Evolutionary conservation across 129 eudicot species (phyloP), one percentile per base, ranked within the genome.

Genomic region (Chrysanthemum seticuspe): DNA sequence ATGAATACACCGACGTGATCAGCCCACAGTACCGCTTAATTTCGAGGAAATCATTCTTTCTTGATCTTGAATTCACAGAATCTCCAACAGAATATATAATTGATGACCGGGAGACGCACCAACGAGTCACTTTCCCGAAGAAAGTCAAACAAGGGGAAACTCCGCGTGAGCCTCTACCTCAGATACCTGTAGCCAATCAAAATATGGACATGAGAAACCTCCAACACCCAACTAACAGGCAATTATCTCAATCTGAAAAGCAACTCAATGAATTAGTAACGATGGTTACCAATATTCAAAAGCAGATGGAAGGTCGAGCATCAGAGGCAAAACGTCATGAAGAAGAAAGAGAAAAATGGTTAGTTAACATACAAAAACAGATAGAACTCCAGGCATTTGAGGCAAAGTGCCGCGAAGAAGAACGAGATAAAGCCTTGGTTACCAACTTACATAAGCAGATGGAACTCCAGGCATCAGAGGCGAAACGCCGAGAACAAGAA

Each of bases 51-150:
- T 66, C 71, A 4, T 55, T 13, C 19, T 62, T 29, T 62, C 29
- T 3, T 4, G 15, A 27, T 29, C 68, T 62, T 2, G 7, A 62
- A 12, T 62, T 62, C 10, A 27, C 68, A 62, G 21, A 62, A 27
- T 62, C 68, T 19, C 19, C 15, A 27, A 62, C 68, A 5, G 68
- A 62, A 62, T 31, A 62, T 47, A 31, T 62, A 62, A 13, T 62
- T 29, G 47, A 62, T 62, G 68, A 62, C 36, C 10, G 19, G 49
- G 49, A 4, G 50, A 62, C 15, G 16, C 2, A 27, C 8, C 48
- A 62, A 62, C 49, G 68, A 13, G 11, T 62, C 19, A 10, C 68
- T 15, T 62, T 62, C 48, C 68, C 68, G 6, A 62, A 62, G 21
- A 10, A 62, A 63, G 12, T 18, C 3, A 31, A 40, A 40, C 47